These are phyloP conservation scores for Melampsora americana DNA, from an alignment of 1,284 basidiomycete genomes.

Conservation along the genomic window DNA sequence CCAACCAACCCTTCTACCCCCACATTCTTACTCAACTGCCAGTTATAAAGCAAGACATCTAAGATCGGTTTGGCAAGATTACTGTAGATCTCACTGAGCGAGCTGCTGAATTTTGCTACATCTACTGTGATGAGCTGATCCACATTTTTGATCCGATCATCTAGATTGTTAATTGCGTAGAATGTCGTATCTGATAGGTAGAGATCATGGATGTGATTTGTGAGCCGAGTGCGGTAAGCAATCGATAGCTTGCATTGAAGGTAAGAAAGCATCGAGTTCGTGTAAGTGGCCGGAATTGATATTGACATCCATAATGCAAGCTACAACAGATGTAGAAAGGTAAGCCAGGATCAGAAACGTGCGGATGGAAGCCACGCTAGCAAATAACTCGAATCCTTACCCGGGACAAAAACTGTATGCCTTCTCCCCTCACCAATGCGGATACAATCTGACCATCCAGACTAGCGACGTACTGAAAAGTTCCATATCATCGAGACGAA, in stretches of 20 bases:
- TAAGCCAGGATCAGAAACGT: slow-evolving; percentile 51
- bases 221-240: slow-evolving; percentile 84
- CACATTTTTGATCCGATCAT: slow-evolving; percentile 92
- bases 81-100: slow-evolving; percentile 88
- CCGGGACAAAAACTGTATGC: slow-evolving; percentile 24
- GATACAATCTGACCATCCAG: slow-evolving; percentile 42
- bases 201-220: slow-evolving; percentile 72
- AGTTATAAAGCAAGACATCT: slow-evolving; percentile 87
- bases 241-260: slow-evolving; percentile 90
- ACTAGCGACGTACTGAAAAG: slow-evolving; percentile 35
- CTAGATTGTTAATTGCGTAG: slow-evolving; percentile 81
- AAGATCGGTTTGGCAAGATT: slow-evolving; percentile 89
- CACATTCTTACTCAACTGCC: slow-evolving; percentile 86
- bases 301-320: slow-evolving; percentile 86
- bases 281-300: slow-evolving; percentile 90
- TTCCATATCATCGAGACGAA: background rate
- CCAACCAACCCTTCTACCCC: slow-evolving; percentile 87
- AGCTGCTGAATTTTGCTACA: slow-evolving; percentile 85
- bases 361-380: slow-evolving; percentile 81
- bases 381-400: slow-evolving; percentile 51
- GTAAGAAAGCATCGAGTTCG: slow-evolving; percentile 92
- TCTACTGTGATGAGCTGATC: slow-evolving; percentile 98
- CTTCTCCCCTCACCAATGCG: slow-evolving; percentile 35
- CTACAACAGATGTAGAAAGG: slow-evolving; percentile 67
- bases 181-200: slow-evolving; percentile 79